A percentile compares a stretch with the other conserved stretches of the same genome.
Conservation (phyloP, 2,329 filamentous ascomycete genomes). For the Verticillium longisporum region DNA sequence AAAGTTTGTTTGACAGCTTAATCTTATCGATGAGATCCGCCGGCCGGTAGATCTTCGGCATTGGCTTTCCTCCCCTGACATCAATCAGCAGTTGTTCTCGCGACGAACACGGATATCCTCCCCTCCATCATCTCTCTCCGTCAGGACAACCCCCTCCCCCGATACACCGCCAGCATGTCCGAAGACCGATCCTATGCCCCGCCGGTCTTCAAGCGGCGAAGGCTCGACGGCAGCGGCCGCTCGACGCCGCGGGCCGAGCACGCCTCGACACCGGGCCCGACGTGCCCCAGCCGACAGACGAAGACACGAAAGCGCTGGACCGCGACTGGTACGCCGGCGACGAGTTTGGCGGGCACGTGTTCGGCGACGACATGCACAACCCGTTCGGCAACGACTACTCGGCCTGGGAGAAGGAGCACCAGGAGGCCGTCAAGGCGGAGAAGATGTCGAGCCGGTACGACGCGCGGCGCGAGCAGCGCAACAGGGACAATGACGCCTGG, state of each 20-base stretch:
- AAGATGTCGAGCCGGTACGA: constrained; percentile 68
- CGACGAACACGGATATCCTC: background rate
- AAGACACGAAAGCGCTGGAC: constrained; percentile 71
- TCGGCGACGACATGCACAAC: constrained; percentile 90
- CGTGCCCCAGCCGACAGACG: constrained; percentile 55
- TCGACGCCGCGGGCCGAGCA: constrained; percentile 37
- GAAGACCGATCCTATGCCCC: constrained; percentile 19
- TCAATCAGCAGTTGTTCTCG: background rate
- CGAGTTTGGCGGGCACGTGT: constrained; percentile 71
- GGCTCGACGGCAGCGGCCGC: constrained; percentile 41
- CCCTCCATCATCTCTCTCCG: background rate
- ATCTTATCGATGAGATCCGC: background rate
- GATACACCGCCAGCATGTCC: constrained; percentile 14
- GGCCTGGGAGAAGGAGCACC: constrained; percentile 63
- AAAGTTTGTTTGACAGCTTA: background rate
- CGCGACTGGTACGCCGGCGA: constrained; percentile 91
- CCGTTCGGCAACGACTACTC: constrained; percentile 76
- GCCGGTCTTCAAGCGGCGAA: constrained; percentile 58
- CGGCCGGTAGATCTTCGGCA: background rate
- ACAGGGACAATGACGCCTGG: constrained; percentile 95
- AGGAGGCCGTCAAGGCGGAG: constrained; percentile 69
- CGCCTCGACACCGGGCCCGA: constrained; percentile 32
- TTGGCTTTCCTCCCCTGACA: background rate
- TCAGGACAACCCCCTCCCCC: background rate
- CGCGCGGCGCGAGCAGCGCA: constrained; percentile 72